phyloP scores from a whole-genome alignment of 176 grass and related monocot genomes.

The Otatea glauca region DNA sequence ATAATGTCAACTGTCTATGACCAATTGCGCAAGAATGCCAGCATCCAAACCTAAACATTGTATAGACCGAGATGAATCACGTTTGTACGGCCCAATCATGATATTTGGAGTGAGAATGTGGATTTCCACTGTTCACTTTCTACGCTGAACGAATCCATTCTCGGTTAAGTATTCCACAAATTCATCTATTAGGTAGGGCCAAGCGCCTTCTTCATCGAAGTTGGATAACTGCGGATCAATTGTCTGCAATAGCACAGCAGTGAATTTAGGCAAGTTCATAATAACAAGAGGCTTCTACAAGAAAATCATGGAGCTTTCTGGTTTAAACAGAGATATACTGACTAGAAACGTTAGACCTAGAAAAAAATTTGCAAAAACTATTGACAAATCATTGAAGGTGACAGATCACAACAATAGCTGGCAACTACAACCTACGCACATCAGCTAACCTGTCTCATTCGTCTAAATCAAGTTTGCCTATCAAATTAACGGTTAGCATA shows the following conservation, averaged over 20 bases:
- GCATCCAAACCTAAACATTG: constrained; percentile 24
- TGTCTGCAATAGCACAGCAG: constrained; percentile 52
- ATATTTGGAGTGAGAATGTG: constrained; percentile 18
- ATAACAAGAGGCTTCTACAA: background rate
- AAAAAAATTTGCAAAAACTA: constrained; percentile 9
- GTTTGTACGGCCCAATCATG: constrained; percentile 59
- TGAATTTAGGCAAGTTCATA: constrained; percentile 13
- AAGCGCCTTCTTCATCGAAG: constrained; percentile 94
- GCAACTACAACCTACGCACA: background rate
- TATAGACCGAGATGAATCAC: constrained; percentile 33
- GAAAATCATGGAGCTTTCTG: background rate
- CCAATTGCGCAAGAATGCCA: constrained; percentile 33
- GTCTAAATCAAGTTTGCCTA: background rate
- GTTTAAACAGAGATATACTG: background rate
- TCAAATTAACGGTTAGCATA: background rate
- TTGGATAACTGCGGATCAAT: constrained; percentile 91
- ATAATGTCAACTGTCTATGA: constrained; percentile 29
- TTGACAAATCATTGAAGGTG: background rate
- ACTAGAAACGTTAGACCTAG: background rate
- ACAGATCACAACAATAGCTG: constrained; percentile 18
- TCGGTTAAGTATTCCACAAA: constrained; percentile 94
- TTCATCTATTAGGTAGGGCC: constrained; percentile 99
- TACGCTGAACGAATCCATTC: constrained; percentile 70
- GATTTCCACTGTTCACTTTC: constrained; percentile 47
- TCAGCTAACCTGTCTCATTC: constrained; percentile 9